Evolutionary conservation across 2,329 filamentous ascomycete genomes (phyloP), one percentile per base, ranked within the genome.

Genomic region (Plenodomus biglobosus): DNA sequence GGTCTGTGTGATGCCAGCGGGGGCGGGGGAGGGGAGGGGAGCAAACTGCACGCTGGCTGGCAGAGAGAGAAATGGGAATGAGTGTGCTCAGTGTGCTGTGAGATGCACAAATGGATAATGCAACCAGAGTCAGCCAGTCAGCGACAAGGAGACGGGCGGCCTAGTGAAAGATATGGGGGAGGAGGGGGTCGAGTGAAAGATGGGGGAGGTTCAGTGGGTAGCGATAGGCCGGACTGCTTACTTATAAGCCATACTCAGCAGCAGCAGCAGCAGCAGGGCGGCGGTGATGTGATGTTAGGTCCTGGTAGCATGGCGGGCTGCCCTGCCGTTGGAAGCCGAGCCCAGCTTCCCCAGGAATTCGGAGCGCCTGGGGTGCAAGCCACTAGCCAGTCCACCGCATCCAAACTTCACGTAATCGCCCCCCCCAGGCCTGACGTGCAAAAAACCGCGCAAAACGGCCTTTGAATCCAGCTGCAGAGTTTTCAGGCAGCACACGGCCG

Each of bases 371-470:
- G 21, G 34, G 30, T 45, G 48, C 44, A 30, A 42, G 47, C 34
- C 46, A 41, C 40, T 43, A 50, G 52, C 54, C 44, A 5, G 3
- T 18, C 18, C 21, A 53, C 44, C 50, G 52, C 57, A 56, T 56
- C 51, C 54, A 47, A 40, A 36, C 34, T 46, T 64, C 61, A 66
- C 61, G 59, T 65, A 66, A 65, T 66, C 27, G 27, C 27, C n/a
- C n/a, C n/a, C n/a, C n/a, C n/a, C 3, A 3, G 50, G 45, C 42
- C 42, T 27, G 48, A 42, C 45, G 44, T 46, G 38, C 44, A 10
- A 32, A 32, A 32, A 32, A 32, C 27, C 27, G 27, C 27, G 27
- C 27, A 32, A 7, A 3, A 32, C 27, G 6, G 6, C 27, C 7
- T 3, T 5, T 24, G 22, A 5, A 10, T 8, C 6, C 6, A 7